Evolutionary conservation across 768 basidiomycete species (phyloP).

Genomic region (Exsudoporus frostii): DNA sequence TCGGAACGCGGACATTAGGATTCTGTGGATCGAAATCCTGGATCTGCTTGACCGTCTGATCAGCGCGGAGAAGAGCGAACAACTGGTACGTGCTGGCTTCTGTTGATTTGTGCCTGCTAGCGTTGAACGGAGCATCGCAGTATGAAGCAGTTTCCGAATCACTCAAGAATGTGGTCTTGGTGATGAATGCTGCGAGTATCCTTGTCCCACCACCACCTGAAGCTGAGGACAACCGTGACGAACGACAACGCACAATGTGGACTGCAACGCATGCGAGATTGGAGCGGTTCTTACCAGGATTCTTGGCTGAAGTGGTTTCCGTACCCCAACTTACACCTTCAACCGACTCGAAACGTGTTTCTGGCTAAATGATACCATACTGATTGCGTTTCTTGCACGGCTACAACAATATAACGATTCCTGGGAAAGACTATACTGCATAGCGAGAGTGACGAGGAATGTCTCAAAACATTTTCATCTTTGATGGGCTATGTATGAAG

Average conservation of each 20-base stretch:
- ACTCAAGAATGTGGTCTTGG: conserved; percentile 92
- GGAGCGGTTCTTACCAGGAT: conserved; percentile 89
- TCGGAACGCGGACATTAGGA: conserved; percentile 57
- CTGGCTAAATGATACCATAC: conserved; percentile 10
- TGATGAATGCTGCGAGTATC: conserved; percentile 89
- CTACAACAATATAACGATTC: conserved; percentile 1
- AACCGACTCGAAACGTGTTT: conserved; percentile 12
- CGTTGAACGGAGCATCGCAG: conserved; percentile 39
- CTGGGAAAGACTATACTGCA: neutral
- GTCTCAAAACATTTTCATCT: conserved; percentile 55
- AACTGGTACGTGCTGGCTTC: conserved; percentile 52
- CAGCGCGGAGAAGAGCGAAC: conserved; percentile 79
- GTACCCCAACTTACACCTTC: conserved; percentile 22
- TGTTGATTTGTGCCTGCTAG: neutral
- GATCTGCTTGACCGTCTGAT: conserved; percentile 88
- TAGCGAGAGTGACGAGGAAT: neutral
- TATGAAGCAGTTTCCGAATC: conserved; percentile 95
- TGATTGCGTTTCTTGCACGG: neutral
- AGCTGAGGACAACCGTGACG: conserved; percentile 46
- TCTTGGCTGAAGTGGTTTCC: conserved; percentile 70
- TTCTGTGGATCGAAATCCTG: conserved; percentile 86
- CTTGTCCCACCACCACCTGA: conserved; percentile 62
- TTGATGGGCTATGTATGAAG: conserved; percentile 46
- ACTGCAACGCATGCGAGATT: conserved; percentile 79
- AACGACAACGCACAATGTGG: conserved; percentile 74